These are phyloP conservation scores for Tritrichomonas musculus DNA, from an alignment of 208 protist species.

Conservation along the genomic window DNA sequence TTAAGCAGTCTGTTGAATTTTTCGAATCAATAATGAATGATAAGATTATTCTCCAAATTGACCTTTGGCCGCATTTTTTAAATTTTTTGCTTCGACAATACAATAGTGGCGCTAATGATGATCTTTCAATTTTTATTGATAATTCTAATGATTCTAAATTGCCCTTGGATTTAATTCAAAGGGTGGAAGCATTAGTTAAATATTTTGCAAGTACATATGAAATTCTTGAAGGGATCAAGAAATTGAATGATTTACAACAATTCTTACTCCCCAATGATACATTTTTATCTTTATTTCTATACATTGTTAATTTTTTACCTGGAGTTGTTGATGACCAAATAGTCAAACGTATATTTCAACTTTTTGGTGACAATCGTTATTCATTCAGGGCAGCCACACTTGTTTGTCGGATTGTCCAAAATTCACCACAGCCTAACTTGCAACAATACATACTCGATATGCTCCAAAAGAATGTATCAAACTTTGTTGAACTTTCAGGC, in stretches of 20 bases:
- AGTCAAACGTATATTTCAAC: not conserved
- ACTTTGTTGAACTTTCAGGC: not conserved
- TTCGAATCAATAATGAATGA: not conserved
- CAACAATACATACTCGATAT: not conserved
- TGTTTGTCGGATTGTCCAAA: not conserved
- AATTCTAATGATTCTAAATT: not conserved
- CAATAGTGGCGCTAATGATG: not conserved
- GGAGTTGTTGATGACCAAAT: not conserved
- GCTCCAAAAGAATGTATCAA: not conserved
- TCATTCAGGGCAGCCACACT: not conserved
- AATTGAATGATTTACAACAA: not conserved
- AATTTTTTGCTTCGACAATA: not conserved
- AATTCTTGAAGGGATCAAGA: not conserved
- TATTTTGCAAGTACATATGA: not conserved
- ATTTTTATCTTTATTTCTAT: not conserved
- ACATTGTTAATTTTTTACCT: not conserved
- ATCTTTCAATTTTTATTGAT: not conserved
- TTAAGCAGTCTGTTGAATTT: not conserved
- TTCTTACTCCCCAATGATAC: not conserved
- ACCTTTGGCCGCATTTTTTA: not conserved
- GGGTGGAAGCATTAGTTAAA: not conserved
- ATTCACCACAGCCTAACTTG: not conserved
- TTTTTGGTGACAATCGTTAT: not conserved
- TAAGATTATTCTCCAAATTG: not conserved
- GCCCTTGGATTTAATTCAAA: not conserved